Conservation (phyloP, 2,329 filamentous ascomycete species). For the Clonostachys solani region DNA sequence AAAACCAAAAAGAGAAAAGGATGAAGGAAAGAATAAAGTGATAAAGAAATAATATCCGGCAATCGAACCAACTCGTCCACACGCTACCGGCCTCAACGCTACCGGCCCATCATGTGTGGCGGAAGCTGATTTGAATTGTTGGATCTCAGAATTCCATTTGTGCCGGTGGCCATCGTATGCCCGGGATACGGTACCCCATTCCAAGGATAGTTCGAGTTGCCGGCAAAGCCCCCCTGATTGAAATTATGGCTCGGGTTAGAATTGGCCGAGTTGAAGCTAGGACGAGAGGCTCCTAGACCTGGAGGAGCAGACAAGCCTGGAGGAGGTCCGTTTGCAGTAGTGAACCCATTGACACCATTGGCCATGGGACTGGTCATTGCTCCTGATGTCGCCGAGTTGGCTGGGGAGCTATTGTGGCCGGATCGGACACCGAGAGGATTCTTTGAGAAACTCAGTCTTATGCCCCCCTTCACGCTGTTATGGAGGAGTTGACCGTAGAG, state of each 20-base stretch:
- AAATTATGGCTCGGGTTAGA: constrained; percentile 5
- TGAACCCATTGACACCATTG: constrained; percentile 49
- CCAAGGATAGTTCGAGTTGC: constrained; percentile 10
- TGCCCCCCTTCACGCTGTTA: constrained; percentile 92
- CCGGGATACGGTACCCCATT: constrained; percentile 1
- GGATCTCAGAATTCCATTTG: constrained; percentile 2
- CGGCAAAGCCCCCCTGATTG: constrained; percentile 8
- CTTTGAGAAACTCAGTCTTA: constrained; percentile 94
- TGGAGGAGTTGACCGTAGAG: constrained; percentile 83
- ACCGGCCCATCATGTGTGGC: constrained; percentile 7
- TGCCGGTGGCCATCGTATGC: background rate
- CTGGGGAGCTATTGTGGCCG: constrained; percentile 47
- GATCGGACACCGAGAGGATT: constrained; percentile 92
- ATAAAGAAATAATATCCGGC: constrained; percentile 3
- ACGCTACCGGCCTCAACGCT: constrained; percentile 6
- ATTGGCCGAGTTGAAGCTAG: constrained; percentile 3
- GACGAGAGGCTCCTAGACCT: constrained; percentile 45
- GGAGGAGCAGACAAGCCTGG: constrained; percentile 77
- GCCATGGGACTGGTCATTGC: constrained; percentile 40
- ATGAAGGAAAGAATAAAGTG: background rate
- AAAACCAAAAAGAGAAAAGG: background rate
- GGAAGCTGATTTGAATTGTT: constrained; percentile 1
- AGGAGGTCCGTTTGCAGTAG: constrained; percentile 70
- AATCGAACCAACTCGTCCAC: constrained; percentile 3
- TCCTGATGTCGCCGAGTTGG: background rate